Base-by-base conservation (phyloP, 1,139 yeast species). In the Candida mesenterica region DNA sequence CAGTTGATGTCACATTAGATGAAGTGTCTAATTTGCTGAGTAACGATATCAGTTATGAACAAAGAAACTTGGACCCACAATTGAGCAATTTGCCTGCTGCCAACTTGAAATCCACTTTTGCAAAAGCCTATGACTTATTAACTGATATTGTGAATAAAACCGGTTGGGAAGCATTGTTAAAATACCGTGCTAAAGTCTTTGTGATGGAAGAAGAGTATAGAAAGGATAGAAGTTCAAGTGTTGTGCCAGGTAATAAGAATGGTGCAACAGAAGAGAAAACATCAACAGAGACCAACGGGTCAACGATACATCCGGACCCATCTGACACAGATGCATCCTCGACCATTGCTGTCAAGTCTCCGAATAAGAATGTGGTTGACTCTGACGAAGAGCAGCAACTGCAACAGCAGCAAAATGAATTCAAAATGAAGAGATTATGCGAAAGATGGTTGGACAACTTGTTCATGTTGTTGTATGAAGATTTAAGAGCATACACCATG, bases 131-230 rank as follows among this genome's bases (percentile, higher is more conserved):
- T 57, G 85, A 83, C 37, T 66, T 89, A 44, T 68, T 92, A 41
- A 87, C 97, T 0, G 79, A 75, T 30, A 78, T 90, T 41, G 83
- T 79, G 23, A 65, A 72, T 38, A 72, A 75, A 37, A 72, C 86
- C 16, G 97, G 97, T 3, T 92, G 98, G 98, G 92, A 88, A 50
- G 76, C 80, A n/a, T 67, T 92, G 38, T 69, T 92, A 53, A 77
- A 77, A 49, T 69, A 82, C 39, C 77, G 98, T 48, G 86, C 96
- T 3, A 76, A 79, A 39, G 89, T 88, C 1, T 92, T 92, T 59
- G 92, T 92, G 22, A 92, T 92, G 98, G 97, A 90, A 57, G 92
- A 85, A 42, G 98, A 92, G 54, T 87, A 86, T 48, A 62, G 77
- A 30, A 72, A 72, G 46, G 79, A 73, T 40, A 61, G 60, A 40